phyloP scores from a whole-genome alignment of 768 basidiomycete species.

The Hortiboletus campestris region DNA sequence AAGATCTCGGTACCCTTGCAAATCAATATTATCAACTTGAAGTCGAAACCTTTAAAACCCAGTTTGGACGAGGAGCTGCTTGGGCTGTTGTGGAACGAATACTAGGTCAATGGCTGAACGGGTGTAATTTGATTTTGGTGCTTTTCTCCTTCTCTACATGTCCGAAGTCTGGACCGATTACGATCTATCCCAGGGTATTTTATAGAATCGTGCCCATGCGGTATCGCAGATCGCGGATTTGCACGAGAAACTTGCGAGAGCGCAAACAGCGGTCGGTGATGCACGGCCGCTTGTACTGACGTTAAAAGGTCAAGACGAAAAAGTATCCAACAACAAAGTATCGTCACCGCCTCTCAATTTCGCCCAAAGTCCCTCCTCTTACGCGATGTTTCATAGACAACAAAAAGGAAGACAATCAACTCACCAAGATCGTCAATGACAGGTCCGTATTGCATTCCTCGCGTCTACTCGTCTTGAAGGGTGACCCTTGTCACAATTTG shows the following conservation, averaged over 20 bases:
- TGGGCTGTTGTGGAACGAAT: conserved; percentile 96
- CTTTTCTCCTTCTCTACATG: conserved; percentile 18
- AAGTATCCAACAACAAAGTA: conserved; percentile 42
- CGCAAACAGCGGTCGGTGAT: conserved; percentile 52
- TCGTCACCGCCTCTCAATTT: background rate
- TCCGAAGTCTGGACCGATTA: background rate
- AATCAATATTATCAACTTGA: conserved; percentile 94
- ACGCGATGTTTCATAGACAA: conserved; percentile 41
- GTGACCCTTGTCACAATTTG: background rate
- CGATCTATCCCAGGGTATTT: background rate
- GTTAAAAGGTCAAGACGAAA: conserved; percentile 52
- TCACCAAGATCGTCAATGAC: conserved; percentile 89
- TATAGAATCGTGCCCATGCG: conserved; percentile 89
- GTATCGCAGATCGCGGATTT: conserved; percentile 89
- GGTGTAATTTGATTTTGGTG: conserved; percentile 90
- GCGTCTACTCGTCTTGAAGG: background rate
- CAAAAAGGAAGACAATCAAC: conserved; percentile 86
- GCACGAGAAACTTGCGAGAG: conserved; percentile 85
- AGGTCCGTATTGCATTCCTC: conserved; percentile 48
- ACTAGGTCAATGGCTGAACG: conserved; percentile 96
- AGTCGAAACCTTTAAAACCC: conserved; percentile 93
- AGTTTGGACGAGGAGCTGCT: conserved; percentile 84
- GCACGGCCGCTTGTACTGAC: conserved; percentile 59
- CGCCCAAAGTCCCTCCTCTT: background rate
- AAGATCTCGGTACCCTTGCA: conserved; percentile 98